phyloP scores from a whole-genome alignment of 192 early-diverging fungal species.

The Podila verticillata region DNA sequence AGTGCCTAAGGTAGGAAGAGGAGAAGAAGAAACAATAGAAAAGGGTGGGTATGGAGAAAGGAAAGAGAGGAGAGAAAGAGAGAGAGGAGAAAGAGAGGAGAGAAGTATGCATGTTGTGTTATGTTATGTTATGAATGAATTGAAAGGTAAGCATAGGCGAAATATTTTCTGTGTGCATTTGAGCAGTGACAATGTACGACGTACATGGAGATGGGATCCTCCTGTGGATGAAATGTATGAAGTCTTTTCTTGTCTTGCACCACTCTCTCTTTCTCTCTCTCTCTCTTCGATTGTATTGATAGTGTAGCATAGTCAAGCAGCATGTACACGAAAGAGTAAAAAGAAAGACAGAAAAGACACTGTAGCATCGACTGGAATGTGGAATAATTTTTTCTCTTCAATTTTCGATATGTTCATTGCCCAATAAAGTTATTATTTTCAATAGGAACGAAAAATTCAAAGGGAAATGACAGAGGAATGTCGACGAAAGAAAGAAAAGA shows the following conservation, averaged over 20 bases:
- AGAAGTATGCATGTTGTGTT: neutral
- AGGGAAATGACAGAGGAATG: neutral
- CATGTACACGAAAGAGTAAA: neutral
- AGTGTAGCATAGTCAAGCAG: neutral
- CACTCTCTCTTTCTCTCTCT: neutral
- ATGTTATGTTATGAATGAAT: neutral
- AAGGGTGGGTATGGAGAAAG: neutral
- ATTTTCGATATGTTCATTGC: neutral
- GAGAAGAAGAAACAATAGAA: neutral
- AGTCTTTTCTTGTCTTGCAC: neutral
- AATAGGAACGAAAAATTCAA: neutral
- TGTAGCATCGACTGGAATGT: conserved; percentile 44
- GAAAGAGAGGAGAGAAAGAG: neutral
- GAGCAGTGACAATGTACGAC: neutral
- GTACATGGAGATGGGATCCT: neutral
- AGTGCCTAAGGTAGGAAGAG: neutral
- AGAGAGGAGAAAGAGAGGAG: neutral
- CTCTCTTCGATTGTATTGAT: neutral
- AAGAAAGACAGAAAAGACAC: conserved; percentile 9
- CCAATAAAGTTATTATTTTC: neutral
- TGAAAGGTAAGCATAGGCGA: too few species aligned
- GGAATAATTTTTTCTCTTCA: conserved; percentile 39
- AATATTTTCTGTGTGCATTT: too few species aligned
- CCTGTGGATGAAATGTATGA: neutral
- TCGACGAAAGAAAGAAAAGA: too few species aligned